A percentile compares a stretch with the other conserved stretches of the same genome.
Evolutionary conservation across 192 early-diverging fungal species (phyloP).

Genomic region (Gaertneriomyces semiglobifer): DNA sequence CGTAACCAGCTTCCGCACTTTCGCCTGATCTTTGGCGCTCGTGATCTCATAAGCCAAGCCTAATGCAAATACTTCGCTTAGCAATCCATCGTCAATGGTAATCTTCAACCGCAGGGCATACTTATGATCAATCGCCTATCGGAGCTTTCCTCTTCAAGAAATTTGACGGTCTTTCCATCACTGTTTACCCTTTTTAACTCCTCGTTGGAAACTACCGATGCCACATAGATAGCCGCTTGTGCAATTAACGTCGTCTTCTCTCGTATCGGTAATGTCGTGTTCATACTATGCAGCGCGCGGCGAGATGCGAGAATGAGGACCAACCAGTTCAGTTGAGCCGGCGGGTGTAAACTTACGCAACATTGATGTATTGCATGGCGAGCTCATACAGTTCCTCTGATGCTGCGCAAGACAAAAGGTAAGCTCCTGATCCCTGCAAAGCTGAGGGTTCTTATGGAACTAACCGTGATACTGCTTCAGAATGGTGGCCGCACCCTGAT

Average conservation of each 20-base stretch:
- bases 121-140: too few species aligned
- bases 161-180: neutral
- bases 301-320: too few species aligned
- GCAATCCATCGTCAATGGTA: too few species aligned
- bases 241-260: neutral
- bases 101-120: too few species aligned
- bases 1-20: neutral
- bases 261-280: slow-evolving; percentile 2
- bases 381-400: neutral
- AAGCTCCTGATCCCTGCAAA: neutral
- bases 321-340: neutral
- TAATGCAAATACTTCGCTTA: too few species aligned
- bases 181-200: neutral
- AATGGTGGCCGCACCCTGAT: neutral
- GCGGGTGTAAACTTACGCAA: slow-evolving; percentile 5
- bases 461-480: neutral
- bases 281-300: neutral
- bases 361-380: neutral
- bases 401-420: neutral
- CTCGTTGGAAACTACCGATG: neutral
- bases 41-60: neutral
- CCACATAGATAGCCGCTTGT: slow-evolving; percentile 3
- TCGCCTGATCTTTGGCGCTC: slow-evolving; percentile 2
- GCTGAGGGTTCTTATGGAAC: neutral
- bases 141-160: too few species aligned